Evolutionary conservation across 768 basidiomycete genomes (phyloP).

Genomic region (Lepiota brunneoincarnata): DNA sequence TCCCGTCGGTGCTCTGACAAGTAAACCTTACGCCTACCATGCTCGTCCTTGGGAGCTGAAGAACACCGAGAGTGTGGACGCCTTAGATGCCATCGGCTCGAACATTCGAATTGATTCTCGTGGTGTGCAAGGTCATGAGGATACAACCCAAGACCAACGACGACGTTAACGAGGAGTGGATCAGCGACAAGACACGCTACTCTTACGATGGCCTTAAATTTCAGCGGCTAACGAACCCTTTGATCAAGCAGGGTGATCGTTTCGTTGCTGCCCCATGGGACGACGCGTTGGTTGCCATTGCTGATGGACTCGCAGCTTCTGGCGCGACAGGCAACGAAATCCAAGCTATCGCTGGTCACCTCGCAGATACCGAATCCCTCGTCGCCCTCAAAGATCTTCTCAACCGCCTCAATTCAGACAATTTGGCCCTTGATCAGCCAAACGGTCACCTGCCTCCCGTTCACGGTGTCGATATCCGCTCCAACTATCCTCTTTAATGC

Average conservation of each 20-base stretch:
- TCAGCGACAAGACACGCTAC: slow-evolving; percentile 97
- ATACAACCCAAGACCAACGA: slow-evolving; percentile 96
- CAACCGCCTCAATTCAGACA: slow-evolving; percentile 94
- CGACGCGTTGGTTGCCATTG: slow-evolving; percentile 74
- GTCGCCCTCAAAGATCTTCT: slow-evolving; percentile 92
- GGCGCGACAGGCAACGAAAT: slow-evolving; percentile 92
- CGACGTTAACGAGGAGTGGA: slow-evolving; percentile 99
- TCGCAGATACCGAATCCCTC: slow-evolving; percentile 93
- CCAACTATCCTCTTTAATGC: slow-evolving; percentile 97
- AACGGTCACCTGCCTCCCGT: slow-evolving; percentile 67
- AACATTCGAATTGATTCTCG: slow-evolving; percentile 97
- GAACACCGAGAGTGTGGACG: slow-evolving; percentile 95
- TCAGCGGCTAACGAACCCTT: slow-evolving; percentile 91
- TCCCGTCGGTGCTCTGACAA: slow-evolving; percentile 96
- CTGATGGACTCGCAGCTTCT: slow-evolving; percentile 72
- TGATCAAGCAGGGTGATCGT: slow-evolving; percentile 88
- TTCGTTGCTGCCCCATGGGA: slow-evolving; percentile 93
- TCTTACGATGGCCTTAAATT: slow-evolving; percentile 94
- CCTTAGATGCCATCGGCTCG: slow-evolving; percentile 91
- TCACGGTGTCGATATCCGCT: slow-evolving; percentile 86
- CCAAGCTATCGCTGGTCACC: slow-evolving; percentile 88
- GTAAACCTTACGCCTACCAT: slow-evolving; percentile 98
- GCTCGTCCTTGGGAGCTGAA: slow-evolving; percentile 99
- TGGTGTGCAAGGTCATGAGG: slow-evolving; percentile 95
- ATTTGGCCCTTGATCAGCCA: slow-evolving; percentile 76